A percentile compares a stretch with the other conserved stretches of the same genome.
Conservation (phyloP, 345 rosid genomes). For the Clausena lansium region DNA sequence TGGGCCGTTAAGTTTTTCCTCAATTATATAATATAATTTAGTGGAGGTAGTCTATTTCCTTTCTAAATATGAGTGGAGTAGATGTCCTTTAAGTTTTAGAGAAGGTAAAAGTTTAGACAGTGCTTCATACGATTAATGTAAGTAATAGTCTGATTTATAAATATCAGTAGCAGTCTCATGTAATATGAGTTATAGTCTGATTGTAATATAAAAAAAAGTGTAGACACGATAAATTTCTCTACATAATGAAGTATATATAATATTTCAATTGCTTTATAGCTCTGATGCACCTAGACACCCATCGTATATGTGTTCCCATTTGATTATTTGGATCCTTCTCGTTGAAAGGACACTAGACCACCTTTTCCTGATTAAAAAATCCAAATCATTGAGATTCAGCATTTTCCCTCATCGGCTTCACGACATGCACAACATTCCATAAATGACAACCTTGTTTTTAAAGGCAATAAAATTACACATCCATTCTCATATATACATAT, state of each 20-base stretch:
- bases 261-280: not conserved
- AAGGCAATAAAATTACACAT: constrained; percentile 6
- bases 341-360: not conserved
- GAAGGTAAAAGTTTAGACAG: too few species aligned
- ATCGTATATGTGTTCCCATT: not conserved
- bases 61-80: too few species aligned
- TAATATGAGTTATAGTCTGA: too few species aligned
- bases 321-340: not conserved
- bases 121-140: too few species aligned
- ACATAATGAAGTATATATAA: not conserved
- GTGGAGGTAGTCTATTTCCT: too few species aligned
- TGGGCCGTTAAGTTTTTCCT: too few species aligned
- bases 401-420: constrained; percentile 13
- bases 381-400: constrained; percentile 10
- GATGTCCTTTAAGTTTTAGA: too few species aligned
- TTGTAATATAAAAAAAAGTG: too few species aligned
- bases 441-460: not conserved
- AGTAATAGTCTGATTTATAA: too few species aligned
- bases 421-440: constrained; percentile 9
- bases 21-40: too few species aligned
- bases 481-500: not conserved
- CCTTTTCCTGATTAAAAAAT: not conserved
- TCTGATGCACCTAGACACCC: not conserved
- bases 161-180: too few species aligned
- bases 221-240: not conserved